Base-by-base conservation (phyloP, 352 stramenopile genomes). In the Globisporangium paddicum region DNA sequence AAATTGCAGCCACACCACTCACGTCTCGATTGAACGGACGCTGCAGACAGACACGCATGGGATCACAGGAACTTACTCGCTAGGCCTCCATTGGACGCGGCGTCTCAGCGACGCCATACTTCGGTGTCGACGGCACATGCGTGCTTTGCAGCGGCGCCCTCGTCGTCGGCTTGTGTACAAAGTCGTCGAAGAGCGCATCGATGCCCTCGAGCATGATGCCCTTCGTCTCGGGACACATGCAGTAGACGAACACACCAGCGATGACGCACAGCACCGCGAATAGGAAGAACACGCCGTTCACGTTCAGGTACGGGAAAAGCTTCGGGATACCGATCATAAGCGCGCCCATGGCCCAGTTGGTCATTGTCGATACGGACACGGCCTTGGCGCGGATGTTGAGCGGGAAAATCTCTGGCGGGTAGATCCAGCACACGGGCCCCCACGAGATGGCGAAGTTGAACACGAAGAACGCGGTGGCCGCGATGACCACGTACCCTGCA, bases 371-470 rank as follows among this genome's bases (percentile, higher is more conserved):
- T 32, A 72, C 34, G 10, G 76, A 74, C 28, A 84, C 67, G 3
- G 72, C 73, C 30, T 69, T 75, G 48, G 65, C 65, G 19, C 78
- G 76, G 14, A 75, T 61, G 55, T 73, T 63, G 38, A 88, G 49
- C 16, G 73, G 70, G 56, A 86, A 87, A 62, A 84, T 82, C 61
- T 88, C 78, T 11, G 74, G 55, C 1, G 78, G 74, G 42, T 86
- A 83, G 23, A 85, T 77, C 78, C 78, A 88, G 50, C 73, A 72
- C 9, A 85, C 56, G 25, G 74, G 73, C 0, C 76, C 76, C 78
- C 75, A 86, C 5, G 71, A 81, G 44, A 79, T 80, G 16, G 71
- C 71, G 54, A 82, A 83, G 55, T 77, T 75, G 61, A 81, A 81
- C 9, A 85, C 56, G 34, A 74, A 79, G 54, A 85, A 69, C 7